These are phyloP conservation scores for Agroathelia rolfsii DNA, from an alignment of 1,284 basidiomycete species.

Conservation along the genomic window DNA sequence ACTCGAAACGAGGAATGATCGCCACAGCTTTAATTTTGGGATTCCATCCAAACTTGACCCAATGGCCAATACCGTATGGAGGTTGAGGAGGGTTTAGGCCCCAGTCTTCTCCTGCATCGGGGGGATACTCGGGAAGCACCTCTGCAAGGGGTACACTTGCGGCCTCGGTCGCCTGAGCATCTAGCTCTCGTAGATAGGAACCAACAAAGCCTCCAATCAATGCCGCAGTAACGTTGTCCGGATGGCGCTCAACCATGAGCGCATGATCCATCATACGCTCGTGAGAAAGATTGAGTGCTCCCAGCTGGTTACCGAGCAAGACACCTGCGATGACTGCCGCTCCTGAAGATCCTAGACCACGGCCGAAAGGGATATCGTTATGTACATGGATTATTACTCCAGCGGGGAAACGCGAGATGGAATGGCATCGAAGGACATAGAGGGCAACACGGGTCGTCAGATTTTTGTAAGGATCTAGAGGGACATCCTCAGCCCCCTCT, in stretches of 20 bases:
- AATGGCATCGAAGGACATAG: constrained; percentile 89
- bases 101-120: constrained; percentile 87
- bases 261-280: constrained; percentile 89
- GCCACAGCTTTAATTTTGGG: constrained; percentile 85
- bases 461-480: constrained; percentile 94
- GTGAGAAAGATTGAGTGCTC: constrained; percentile 58
- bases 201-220: constrained; percentile 98
- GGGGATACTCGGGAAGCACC: constrained; percentile 93
- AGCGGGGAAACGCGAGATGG: constrained; percentile 66
- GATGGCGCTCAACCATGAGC: constrained; percentile 98
- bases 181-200: constrained; percentile 88
- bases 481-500: constrained; percentile 85
- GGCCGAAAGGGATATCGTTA: constrained; percentile 96
- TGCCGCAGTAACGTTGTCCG: constrained; percentile 98
- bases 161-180: constrained; percentile 63
- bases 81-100: constrained; percentile 82
- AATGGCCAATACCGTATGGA: constrained; percentile 90
- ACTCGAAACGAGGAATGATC: constrained; percentile 92
- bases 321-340: constrained; percentile 97
- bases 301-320: constrained; percentile 80
- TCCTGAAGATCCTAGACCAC: constrained; percentile 94
- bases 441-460: constrained; percentile 96
- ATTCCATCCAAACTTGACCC: constrained; percentile 86
- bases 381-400: constrained; percentile 68
- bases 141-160: constrained; percentile 91